Evolutionary conservation across 495 filamentous ascomycete species (phyloP), one percentile per base, ranked within the genome.

Genomic region (Pseudomonodictys pantanalensis): DNA sequence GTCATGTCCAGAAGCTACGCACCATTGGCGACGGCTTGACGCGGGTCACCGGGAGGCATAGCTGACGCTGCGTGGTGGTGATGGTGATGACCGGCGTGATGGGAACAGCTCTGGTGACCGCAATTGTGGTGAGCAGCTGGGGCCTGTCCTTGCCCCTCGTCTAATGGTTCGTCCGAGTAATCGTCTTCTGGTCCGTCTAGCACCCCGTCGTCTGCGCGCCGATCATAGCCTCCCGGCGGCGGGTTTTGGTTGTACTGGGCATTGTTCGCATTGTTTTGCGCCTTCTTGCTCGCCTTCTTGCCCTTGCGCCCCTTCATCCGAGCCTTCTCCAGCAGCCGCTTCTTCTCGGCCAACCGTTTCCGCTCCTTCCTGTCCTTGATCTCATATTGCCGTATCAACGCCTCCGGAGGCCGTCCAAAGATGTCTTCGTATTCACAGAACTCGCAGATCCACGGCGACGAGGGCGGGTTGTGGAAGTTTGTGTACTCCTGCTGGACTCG

Each of bases 271-370:
- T 63, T 63, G 58, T 67, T 67, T 41, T 66, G 64, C 6, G 54
- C 48, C 39, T 62, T 58, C 54, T 68, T 68, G 35, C 41, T 62
- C 41, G 75, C 84, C 79, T 86, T 87, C 73, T 86, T 87, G 32
- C 80, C 79, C 78, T 96, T 96, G 30, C 90, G 83, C 48, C 88
- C 88, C 69, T 95, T 96, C 84, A 92, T 91, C 77, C 95, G 95
- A 29, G 93, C 91, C 70, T 96, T 95, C 74, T 97, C 92, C 49
- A 96, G 73, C 41, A 97, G 78, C 25, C 92, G 80, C 56, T 86
- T 82, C 69, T 91, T 89, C 74, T 96, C 91, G 15, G 87, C 87
- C 60, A 90, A 76, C 44, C 86, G 81, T 70, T 90, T 88, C 38
- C 89, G 86, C 69, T 90, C 87, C 52, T 87, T 86, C 18, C 90